Evolutionary conservation across 2,329 filamentous ascomycete species (phyloP).

Genomic region (Aureobasidium leucospermi): DNA sequence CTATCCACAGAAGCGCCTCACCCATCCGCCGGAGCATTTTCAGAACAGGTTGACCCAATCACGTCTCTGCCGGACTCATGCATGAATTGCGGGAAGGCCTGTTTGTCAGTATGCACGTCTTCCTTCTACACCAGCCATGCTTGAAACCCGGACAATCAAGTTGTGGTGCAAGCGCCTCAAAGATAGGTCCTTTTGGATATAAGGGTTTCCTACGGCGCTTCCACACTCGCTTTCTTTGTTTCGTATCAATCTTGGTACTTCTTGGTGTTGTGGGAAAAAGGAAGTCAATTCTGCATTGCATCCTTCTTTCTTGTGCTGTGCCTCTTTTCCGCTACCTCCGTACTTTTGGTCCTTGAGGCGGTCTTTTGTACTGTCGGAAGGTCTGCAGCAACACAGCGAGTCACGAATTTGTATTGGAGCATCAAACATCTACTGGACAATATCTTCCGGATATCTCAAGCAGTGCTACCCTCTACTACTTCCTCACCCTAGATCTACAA

Average conservation of each 20-base stretch:
- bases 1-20: neutral
- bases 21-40: neutral
- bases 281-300: neutral
- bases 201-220: neutral
- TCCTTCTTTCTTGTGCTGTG: slow-evolving; percentile 4
- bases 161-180: neutral
- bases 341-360: neutral
- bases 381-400: neutral
- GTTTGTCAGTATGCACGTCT: slow-evolving; percentile 1
- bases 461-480: too few relatives aligned
- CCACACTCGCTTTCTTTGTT: neutral
- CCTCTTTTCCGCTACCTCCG: neutral
- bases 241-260: neutral
- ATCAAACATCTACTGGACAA: neutral
- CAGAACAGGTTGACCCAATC: neutral
- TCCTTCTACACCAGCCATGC: neutral
- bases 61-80: neutral
- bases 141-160: neutral
- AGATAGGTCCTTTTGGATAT: neutral
- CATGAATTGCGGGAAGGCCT: neutral
- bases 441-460: neutral
- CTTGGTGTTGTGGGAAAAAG: neutral
- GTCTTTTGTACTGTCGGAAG: neutral
- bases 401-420: too few relatives aligned
- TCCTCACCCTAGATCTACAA: neutral